Conservation (phyloP, 805 yeast species). For the Dipodascus albidus region DNA sequence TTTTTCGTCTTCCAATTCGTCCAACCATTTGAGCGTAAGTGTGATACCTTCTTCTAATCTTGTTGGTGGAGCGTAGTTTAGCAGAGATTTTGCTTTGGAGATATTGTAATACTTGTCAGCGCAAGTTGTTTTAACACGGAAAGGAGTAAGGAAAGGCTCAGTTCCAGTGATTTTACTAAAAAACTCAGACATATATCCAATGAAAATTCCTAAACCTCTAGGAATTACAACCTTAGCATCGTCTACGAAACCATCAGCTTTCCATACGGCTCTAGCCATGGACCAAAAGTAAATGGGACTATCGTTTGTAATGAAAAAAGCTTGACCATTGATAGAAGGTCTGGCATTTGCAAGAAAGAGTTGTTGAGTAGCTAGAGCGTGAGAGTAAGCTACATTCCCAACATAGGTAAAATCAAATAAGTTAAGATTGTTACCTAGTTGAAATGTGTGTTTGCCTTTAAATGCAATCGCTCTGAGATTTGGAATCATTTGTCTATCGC, state of each 20-base stretch:
- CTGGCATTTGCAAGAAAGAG: constrained; percentile 37
- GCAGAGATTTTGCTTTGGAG: constrained; percentile 62
- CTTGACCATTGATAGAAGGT: constrained; percentile 61
- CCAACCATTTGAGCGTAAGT: constrained; percentile 79
- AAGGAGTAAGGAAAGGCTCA: constrained; percentile 92
- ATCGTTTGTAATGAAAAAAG: constrained; percentile 86
- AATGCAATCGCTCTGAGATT: constrained; percentile 75
- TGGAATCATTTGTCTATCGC: constrained; percentile 94
- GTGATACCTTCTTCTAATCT: constrained; percentile 69
- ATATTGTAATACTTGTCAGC: constrained; percentile 92
- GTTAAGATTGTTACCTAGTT: constrained; percentile 88
- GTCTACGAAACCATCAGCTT: constrained; percentile 83
- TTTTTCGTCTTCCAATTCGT: constrained; percentile 35
- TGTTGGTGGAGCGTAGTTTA: constrained; percentile 76
- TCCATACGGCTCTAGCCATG: constrained; percentile 93
- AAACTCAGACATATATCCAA: constrained; percentile 73
- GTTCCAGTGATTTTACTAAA: constrained; percentile 60
- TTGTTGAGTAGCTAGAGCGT: constrained; percentile 80
- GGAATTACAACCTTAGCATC: constrained; percentile 54
- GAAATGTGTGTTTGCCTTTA: constrained; percentile 81
- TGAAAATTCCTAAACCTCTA: constrained; percentile 64
- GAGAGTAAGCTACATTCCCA: constrained; percentile 97
- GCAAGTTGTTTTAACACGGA: constrained; percentile 84
- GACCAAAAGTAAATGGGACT: constrained; percentile 96
- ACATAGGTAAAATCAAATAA: constrained; percentile 95